A percentile compares a stretch with the other conserved stretches of the same genome.
These are phyloP conservation scores for Saussurea involucrata DNA, from an alignment of 129 eudicot genomes.

Conservation along the genomic window DNA sequence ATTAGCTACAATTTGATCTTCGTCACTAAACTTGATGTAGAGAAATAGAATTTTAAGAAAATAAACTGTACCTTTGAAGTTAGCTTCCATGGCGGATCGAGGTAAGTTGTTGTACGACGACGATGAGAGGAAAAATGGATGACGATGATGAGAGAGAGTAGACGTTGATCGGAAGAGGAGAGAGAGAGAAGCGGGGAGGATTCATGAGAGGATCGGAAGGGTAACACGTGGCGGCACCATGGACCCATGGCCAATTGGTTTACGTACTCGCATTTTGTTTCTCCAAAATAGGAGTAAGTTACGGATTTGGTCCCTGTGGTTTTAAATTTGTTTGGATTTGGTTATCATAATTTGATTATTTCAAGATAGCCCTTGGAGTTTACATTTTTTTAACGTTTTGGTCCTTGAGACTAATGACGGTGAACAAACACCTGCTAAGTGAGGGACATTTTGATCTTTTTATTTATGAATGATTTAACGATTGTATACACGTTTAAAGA, in stretches of 20 bases:
- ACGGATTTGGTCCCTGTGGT: no score
- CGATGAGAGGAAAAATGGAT: neutral
- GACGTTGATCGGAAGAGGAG: conserved; percentile 9
- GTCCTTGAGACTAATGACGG: no score
- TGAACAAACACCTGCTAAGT: no score
- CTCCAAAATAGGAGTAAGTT: no score
- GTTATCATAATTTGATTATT: no score
- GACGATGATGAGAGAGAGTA: conserved; percentile 1
- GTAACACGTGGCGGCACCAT: conserved; percentile 2
- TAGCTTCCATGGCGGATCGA: conserved; percentile 22
- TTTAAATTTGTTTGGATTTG: no score
- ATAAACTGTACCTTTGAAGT: conserved; percentile 22
- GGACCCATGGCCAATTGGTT: neutral
- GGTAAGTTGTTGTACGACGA: neutral
- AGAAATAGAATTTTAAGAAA: neutral
- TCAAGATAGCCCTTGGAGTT: no score
- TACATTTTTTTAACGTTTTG: no score
- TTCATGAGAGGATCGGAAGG: conserved; percentile 20
- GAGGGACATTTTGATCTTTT: no score
- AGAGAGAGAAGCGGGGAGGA: neutral
- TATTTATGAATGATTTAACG: no score
- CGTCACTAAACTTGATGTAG: neutral
- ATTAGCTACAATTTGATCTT: neutral
- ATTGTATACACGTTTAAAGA: no score
- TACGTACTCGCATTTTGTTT: no score